Evolutionary conservation across 257 asterid genomes (phyloP).

Genomic region (Fraxinus cuspidata): DNA sequence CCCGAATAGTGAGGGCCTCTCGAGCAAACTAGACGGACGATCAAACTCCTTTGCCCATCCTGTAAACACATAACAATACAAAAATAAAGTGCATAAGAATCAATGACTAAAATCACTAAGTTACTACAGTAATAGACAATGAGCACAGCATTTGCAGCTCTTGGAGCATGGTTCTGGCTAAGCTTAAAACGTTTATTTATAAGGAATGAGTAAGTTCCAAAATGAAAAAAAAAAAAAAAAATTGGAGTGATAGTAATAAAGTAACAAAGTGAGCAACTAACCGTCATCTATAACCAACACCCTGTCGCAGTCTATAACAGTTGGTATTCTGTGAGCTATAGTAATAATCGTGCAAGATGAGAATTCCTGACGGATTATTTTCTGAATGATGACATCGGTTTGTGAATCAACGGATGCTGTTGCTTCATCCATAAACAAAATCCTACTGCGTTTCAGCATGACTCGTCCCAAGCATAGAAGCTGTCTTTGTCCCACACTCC

Average conservation of each 20-base stretch:
- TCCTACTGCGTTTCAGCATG: constrained; percentile 54
- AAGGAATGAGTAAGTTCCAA: neutral
- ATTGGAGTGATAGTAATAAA: neutral
- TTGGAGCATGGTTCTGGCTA: neutral
- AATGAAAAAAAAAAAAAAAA: neutral
- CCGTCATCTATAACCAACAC: constrained; percentile 71
- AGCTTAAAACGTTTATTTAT: neutral
- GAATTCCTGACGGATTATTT: constrained; percentile 65
- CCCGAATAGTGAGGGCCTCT: constrained; percentile 53
- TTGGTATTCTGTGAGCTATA: constrained; percentile 81
- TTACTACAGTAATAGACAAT: neutral
- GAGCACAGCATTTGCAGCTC: neutral
- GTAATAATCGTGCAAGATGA: constrained; percentile 59
- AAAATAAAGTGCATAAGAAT: neutral
- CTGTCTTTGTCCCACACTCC: constrained; percentile 86
- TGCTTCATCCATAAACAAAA: constrained; percentile 83
- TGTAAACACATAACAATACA: constrained; percentile 19
- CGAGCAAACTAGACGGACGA: constrained; percentile 52
- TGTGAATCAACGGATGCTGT: constrained; percentile 88
- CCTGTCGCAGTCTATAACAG: constrained; percentile 69
- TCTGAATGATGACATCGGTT: constrained; percentile 67
- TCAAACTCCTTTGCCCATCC: constrained; percentile 69
- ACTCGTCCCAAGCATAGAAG: constrained; percentile 80
- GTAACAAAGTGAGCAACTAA: constrained; percentile 27
- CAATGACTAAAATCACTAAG: neutral